phyloP scores from a whole-genome alignment of 2,329 filamentous ascomycete genomes.

The Pyrenophora graminea region DNA sequence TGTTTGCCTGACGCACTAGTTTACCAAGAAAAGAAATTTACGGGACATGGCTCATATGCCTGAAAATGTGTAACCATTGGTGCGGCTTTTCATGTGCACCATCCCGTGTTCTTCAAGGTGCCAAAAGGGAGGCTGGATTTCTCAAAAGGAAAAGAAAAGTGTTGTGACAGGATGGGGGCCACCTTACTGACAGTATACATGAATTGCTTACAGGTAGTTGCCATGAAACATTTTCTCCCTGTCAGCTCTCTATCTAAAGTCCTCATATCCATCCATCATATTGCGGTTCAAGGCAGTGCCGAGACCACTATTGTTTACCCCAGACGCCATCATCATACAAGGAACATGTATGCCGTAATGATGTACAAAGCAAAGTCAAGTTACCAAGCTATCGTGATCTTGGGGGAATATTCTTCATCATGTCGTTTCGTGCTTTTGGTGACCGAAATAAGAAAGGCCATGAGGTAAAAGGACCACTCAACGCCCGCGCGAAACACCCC shows the following conservation, averaged over 20 bases:
- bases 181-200: no score
- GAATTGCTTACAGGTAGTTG: not conserved
- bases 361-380: slow-evolving; percentile 28
- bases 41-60: no score
- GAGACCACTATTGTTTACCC: not conserved
- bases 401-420: slow-evolving; percentile 35
- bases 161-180: no score
- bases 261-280: not conserved
- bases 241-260: slow-evolving; percentile 15
- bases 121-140: no score
- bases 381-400: slow-evolving; percentile 30
- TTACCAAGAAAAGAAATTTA: no score
- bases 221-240: slow-evolving; percentile 15
- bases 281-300: slow-evolving; percentile 2
- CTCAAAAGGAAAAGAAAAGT: no score
- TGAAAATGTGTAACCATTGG: no score
- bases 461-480: slow-evolving; percentile 19
- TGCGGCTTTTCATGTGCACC: no score
- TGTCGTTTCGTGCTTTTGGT: slow-evolving; percentile 40
- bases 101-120: no score
- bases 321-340: slow-evolving; percentile 12
- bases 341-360: slow-evolving; percentile 16
- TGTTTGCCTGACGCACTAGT: no score
- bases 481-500: slow-evolving; percentile 36
- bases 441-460: slow-evolving; percentile 15